Base-by-base conservation (phyloP, 108 stramenopile genomes). In the Asterionellopsis glacialis region DNA sequence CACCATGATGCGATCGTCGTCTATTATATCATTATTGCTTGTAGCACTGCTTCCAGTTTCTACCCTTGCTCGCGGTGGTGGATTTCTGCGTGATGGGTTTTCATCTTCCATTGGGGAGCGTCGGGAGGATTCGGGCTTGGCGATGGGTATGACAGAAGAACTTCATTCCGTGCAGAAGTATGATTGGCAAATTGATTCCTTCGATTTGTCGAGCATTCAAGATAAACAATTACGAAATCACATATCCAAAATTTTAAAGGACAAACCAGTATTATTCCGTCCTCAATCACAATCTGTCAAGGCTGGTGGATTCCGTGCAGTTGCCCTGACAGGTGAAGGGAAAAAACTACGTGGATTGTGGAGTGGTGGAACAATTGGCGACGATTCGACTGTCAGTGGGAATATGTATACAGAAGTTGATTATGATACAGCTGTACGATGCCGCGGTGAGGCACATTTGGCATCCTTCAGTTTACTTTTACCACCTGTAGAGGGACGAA, bases 341-440 rank as follows among this genome's bases (percentile, higher is more conserved):
- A 69, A 70, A 42, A 59, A 65, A 41, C 65, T 81, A 43, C 68
- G 75, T 39, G 80, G 51, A 24, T 73, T 67, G 27, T 81, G 80
- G 80, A 51, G 74, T 14, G 70, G 61, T 15, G 41, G 40, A 9
- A n/a, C 49, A 16, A 28, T 22, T 21, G 48, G 55, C 1, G 38
- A 53, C 15, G 50, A 55, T 12, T 9, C 57, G 1, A 56, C 15
- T 0, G 9, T 57, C 3, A 72, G 50, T 28, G 13, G 51, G 2
- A 14, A 45, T 7, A 75, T 70, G 38, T 61, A 69, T 26, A 33
- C 73, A 45, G 52, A 59, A 23, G 54, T 69, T 5, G 41, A 56
- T 14, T 81, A 76, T 55, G 80, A 81, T 51, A 75, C 76, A 42
- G 80, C 80, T 15, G 65, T 73, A 4, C 59, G 68, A 45, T 48